Conservation (phyloP, 129 eudicot species). For the Flaveria sonorensis region DNA sequence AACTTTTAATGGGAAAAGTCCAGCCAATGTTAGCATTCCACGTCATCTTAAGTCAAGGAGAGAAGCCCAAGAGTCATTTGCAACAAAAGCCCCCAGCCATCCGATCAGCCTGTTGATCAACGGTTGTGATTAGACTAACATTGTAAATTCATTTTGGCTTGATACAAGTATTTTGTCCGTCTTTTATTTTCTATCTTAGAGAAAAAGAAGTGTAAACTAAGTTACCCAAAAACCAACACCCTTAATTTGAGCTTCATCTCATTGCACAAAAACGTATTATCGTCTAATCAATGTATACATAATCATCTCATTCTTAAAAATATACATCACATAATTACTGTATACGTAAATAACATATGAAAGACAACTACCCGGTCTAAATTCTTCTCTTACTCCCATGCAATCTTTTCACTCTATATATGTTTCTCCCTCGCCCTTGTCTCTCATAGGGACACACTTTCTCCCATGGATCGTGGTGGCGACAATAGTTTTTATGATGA, state of each 20-base stretch:
- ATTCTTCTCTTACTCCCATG: neutral
- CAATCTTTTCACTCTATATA: neutral
- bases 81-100: constrained; percentile 25
- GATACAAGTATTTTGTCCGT: constrained; percentile 14
- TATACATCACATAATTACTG: neutral
- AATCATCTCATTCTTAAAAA: neutral
- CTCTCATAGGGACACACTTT: neutral
- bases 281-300: neutral
- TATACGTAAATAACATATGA: too few relatives aligned
- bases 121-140: constrained; percentile 16
- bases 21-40: constrained; percentile 22
- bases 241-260: constrained; percentile 12
- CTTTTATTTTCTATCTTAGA: too few relatives aligned
- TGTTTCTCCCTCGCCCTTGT: neutral
- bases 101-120: constrained; percentile 40
- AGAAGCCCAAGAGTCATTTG: constrained; percentile 39
- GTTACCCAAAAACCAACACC: neutral
- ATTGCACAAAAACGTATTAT: constrained; percentile 7
- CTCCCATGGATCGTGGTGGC: constrained; percentile 39
- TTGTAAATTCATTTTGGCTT: constrained; percentile 7
- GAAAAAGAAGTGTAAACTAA: neutral
- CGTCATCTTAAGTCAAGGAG: neutral
- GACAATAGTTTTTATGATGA: constrained; percentile 12
- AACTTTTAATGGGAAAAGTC: neutral
- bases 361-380: neutral